These are phyloP conservation scores for Fusarium sacchari DNA, from an alignment of 2,329 filamentous ascomycete species.

Conservation along the genomic window DNA sequence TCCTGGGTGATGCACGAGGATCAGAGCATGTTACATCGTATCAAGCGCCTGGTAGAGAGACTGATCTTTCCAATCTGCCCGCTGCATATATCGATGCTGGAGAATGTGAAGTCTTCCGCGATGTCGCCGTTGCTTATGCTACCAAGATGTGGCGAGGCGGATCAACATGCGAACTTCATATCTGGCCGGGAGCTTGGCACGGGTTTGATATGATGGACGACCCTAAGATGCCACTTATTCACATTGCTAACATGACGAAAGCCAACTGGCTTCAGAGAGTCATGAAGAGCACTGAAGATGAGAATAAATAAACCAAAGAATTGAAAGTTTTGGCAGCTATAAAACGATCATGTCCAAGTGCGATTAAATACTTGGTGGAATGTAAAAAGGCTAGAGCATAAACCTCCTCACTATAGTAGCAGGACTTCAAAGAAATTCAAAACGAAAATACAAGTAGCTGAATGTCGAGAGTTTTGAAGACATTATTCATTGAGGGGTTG, in stretches of 20 bases:
- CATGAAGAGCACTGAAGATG: neutral
- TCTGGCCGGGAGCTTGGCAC: slow-evolving; percentile 7
- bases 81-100: slow-evolving; percentile 1
- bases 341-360: neutral
- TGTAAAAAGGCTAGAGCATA: neutral
- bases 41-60: neutral
- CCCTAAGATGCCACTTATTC: neutral
- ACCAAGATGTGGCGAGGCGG: neutral
- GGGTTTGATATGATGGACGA: slow-evolving; percentile 11
- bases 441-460: neutral
- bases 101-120: slow-evolving; percentile 3
- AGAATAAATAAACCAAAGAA: neutral
- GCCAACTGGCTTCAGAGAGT: slow-evolving; percentile 1
- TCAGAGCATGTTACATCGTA: neutral
- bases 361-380: neutral
- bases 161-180: slow-evolving; percentile 4
- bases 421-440: neutral
- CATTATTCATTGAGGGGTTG: neutral
- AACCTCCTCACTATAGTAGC: too few relatives aligned
- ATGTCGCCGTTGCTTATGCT: slow-evolving; percentile 1
- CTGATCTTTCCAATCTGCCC: neutral
- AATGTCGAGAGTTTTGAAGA: neutral
- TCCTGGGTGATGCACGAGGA: neutral
- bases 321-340: neutral
- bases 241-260: neutral